phyloP scores from a whole-genome alignment of 768 basidiomycete genomes.

The Terana coerulea region DNA sequence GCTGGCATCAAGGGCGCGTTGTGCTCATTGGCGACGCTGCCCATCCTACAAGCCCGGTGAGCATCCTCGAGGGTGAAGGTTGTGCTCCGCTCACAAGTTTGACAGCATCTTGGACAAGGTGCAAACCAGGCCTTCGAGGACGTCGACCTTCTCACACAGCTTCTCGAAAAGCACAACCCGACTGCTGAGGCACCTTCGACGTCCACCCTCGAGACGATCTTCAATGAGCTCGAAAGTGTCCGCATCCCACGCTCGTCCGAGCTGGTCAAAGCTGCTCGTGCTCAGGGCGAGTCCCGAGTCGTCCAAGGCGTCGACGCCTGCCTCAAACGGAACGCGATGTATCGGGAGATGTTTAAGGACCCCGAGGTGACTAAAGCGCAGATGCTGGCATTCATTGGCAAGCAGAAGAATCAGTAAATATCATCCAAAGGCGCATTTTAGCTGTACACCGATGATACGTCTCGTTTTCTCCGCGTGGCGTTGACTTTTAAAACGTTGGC shows the following conservation, averaged over 20 bases:
- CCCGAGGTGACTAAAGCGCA: no score
- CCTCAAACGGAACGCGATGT: conserved; percentile 25
- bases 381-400: no score
- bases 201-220: conserved; percentile 26
- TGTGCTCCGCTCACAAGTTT: background rate
- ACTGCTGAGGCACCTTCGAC: conserved; percentile 23
- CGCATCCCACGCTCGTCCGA: conserved; percentile 34
- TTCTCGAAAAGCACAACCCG: conserved; percentile 32
- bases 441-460: no score
- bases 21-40: conserved; percentile 43
- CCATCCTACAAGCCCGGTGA: conserved; percentile 42
- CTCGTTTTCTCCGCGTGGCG: no score
- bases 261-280: conserved; percentile 33
- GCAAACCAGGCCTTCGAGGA: conserved; percentile 45
- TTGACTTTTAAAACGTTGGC: no score
- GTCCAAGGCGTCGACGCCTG: conserved; percentile 30
- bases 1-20: conserved; percentile 40
- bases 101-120: conserved; percentile 43
- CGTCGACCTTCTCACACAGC: conserved; percentile 30
- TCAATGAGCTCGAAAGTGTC: conserved; percentile 30
- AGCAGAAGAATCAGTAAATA: no score
- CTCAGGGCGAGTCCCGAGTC: conserved; percentile 33
- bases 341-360: conserved; percentile 19
- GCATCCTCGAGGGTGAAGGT: conserved; percentile 10
- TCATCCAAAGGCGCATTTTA: no score